Conservation (phyloP, 371 early-diverging fungal genomes). For the Dinochytrium kinnereticum region DNA sequence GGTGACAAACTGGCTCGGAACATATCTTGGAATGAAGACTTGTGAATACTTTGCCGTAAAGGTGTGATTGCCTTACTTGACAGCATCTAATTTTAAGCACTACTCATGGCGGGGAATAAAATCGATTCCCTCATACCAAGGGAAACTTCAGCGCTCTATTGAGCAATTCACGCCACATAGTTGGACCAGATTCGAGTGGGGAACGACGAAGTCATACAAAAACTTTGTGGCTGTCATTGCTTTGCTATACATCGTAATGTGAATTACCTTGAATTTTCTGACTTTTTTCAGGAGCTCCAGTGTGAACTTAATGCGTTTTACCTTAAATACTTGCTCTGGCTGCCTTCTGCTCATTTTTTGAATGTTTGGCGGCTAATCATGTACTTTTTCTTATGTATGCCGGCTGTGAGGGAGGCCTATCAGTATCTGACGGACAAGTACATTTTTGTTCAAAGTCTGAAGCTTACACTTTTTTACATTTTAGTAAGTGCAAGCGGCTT, state of each 20-base stretch:
- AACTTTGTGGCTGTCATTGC: slow-evolving; percentile 74
- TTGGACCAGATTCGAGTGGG: slow-evolving; percentile 94
- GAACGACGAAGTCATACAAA: slow-evolving; percentile 75
- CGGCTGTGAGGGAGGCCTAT: slow-evolving; percentile 89
- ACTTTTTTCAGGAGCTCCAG: slow-evolving; percentile 55
- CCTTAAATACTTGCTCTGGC: slow-evolving; percentile 90
- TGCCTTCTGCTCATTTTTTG: slow-evolving; percentile 88
- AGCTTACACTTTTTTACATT: neutral
- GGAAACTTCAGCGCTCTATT: slow-evolving; percentile 86
- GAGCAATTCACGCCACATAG: slow-evolving; percentile 93
- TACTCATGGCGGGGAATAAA: slow-evolving; percentile 93
- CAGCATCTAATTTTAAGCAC: slow-evolving; percentile 40
- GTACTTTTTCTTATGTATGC: slow-evolving; percentile 83
- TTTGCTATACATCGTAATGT: slow-evolving; percentile 63
- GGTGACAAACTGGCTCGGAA: slow-evolving; percentile 93
- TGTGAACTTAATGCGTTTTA: slow-evolving; percentile 94
- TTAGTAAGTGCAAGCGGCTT: slow-evolving; percentile 50
- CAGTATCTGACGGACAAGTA: slow-evolving; percentile 83
- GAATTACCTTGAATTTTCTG: neutral
- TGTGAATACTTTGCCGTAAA: slow-evolving; percentile 95
- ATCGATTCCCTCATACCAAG: slow-evolving; percentile 79
- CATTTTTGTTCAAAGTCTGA: slow-evolving; percentile 12
- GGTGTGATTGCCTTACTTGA: slow-evolving; percentile 45
- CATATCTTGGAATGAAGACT: slow-evolving; percentile 93
- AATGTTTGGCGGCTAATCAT: slow-evolving; percentile 80